These are phyloP conservation scores for Cyberlindnera mycetangii DNA, from an alignment of 805 yeast genomes.

Conservation along the genomic window DNA sequence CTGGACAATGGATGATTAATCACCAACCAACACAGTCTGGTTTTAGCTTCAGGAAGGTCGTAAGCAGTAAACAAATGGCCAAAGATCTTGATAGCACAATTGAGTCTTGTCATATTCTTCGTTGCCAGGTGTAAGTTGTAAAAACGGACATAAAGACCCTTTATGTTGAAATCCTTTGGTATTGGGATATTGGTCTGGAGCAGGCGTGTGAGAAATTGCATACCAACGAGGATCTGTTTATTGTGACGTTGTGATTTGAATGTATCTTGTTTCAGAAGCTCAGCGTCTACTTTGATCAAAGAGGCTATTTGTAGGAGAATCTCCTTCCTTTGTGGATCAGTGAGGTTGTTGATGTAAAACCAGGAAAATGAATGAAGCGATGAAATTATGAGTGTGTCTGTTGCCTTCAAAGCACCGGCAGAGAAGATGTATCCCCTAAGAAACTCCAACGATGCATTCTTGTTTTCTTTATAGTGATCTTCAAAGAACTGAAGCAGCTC, in stretches of 20 bases:
- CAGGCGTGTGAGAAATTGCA: slow-evolving; percentile 25
- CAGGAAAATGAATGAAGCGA: slow-evolving; percentile 39
- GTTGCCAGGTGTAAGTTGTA: slow-evolving; percentile 58
- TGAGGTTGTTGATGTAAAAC: slow-evolving; percentile 24
- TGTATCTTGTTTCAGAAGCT: neutral
- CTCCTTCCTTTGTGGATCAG: slow-evolving; percentile 10
- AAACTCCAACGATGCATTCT: slow-evolving; percentile 33
- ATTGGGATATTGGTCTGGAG: slow-evolving; percentile 21
- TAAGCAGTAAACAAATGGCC: slow-evolving; percentile 33
- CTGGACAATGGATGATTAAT: slow-evolving; percentile 32
- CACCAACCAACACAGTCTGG: slow-evolving; percentile 29
- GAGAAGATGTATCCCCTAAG: slow-evolving; percentile 55
- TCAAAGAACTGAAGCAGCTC: slow-evolving; percentile 26
- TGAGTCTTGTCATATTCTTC: slow-evolving; percentile 35
- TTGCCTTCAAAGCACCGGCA: slow-evolving; percentile 55
- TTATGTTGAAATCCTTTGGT: slow-evolving; percentile 24
- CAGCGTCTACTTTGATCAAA: slow-evolving; percentile 27
- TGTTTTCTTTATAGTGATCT: slow-evolving; percentile 14
- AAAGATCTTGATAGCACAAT: slow-evolving; percentile 42
- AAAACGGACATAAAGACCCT: slow-evolving; percentile 42
- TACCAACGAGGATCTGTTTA: slow-evolving; percentile 24
- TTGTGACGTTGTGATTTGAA: slow-evolving; percentile 15
- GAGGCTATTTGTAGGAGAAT: slow-evolving; percentile 28
- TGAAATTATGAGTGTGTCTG: slow-evolving; percentile 40
- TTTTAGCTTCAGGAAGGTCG: slow-evolving; percentile 18